Evolutionary conservation across 768 basidiomycete species (phyloP), one percentile per base, ranked within the genome.

Genomic region (Boletus insuetus): DNA sequence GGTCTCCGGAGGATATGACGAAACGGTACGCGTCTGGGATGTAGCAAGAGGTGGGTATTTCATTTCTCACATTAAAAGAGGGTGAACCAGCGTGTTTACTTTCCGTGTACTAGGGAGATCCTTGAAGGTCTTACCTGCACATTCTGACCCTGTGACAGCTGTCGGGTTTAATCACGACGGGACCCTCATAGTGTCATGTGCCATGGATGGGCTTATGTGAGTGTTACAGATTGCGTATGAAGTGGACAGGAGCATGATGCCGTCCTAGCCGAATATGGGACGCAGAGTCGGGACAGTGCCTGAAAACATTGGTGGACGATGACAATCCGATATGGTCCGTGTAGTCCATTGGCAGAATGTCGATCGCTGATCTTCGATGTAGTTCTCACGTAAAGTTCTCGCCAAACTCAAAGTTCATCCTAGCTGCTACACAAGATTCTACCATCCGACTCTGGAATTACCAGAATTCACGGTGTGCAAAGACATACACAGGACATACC

Each of bases 11-110:
- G 90, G 91, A 1, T 95, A 90, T 65, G 97, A 99, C 64, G 97
- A 99, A 76, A 94, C 90, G 16, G 91, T 98, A 17, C 83, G 92
- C 46, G 81, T 98, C n/a, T 98, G 96, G 96, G 95, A 99, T 69
- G 86, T 96, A 26, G 85, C 90, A 24, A 78, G 87, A 81, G 94
- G 94, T 93, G 58, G 17, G 58, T 50, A 41, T 39, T 43, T 29
- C 17, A 41, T 39, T 42, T 29, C 14, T 39, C 20, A 17, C 32
- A 31, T 45, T 37, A 6, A 49, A 29, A 35, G 19, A 29, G 32
- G 9, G n/a, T 47, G 17, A 46, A 42, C 51, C 20, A 39, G 46
- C 41, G 13, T 46, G 46, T 54, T 57, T 32, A 56, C 38, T n/a
- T n/a, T n/a, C n/a, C 17, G 3, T 26, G 24, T 32, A 14, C 29